These are phyloP conservation scores for Pseudogymnoascus sp. DNA, from an alignment of 2,329 filamentous ascomycete genomes.

Conservation along the genomic window DNA sequence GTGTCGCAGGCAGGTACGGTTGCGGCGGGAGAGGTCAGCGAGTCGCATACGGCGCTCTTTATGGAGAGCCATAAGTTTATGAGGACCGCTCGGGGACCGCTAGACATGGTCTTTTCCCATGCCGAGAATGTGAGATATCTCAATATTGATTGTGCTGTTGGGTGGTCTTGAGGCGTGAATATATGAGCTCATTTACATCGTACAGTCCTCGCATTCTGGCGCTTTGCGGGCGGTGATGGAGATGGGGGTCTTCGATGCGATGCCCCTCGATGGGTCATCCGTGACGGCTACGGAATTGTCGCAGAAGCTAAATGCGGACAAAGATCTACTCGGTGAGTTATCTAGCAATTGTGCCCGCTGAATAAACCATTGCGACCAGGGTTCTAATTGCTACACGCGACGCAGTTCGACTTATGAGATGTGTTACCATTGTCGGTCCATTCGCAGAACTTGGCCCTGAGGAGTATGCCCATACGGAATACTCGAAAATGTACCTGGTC, in stretches of 20 bases:
- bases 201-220: conserved; percentile 14
- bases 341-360: neutral
- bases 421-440: conserved; percentile 13
- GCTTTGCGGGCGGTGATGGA: conserved; percentile 17
- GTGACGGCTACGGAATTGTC: conserved; percentile 19
- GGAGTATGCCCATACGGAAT: conserved; percentile 21
- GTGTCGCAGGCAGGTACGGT: conserved; percentile 8
- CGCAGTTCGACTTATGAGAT: conserved; percentile 22
- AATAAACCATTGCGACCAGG: neutral
- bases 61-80: conserved; percentile 3
- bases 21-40: conserved; percentile 12
- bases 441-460: conserved; percentile 19
- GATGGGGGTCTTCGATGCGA: conserved; percentile 19
- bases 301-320: conserved; percentile 14
- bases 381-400: neutral
- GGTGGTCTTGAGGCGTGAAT: neutral
- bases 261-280: conserved; percentile 17
- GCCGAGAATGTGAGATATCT: conserved; percentile 17
- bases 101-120: conserved; percentile 19
- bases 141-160: neutral
- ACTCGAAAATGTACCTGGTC: conserved; percentile 18
- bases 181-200: neutral
- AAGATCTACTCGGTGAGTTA: conserved; percentile 16
- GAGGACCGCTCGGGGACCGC: conserved; percentile 13
- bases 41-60: conserved; percentile 12